Evolutionary conservation across 225 moss, liverwort and hornwort species (phyloP), one percentile per base, ranked within the genome.

Genomic region (Sphagnum contortum): DNA sequence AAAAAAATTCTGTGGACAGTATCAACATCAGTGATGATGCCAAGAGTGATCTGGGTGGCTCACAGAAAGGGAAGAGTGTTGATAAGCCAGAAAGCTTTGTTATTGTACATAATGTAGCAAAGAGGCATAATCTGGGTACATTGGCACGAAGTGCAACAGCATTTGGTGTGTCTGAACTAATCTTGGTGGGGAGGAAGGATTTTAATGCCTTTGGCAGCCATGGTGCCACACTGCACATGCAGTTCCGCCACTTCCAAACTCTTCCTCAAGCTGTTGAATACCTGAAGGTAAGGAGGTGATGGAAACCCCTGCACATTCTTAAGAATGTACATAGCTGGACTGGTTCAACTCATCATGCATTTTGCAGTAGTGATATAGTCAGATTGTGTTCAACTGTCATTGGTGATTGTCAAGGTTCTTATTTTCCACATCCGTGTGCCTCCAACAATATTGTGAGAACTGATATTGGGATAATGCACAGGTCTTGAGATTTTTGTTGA

Each of bases 201-300:
- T 98, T 89, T 50, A 98, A 98, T 76, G 91, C 98, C 46, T 98
- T 98, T 62, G 98, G 98, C 56, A 93, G 98, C 73, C 98, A 98
- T 65, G 98, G 98, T 69, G 90, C 98, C 63, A 93, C 98, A 9
- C 69, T 91, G 60, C 89, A 98, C 59, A 65, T 98, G 64, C 91
- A 93, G 62, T 98, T 93, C 69, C 93, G 98, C 49, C 98, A 98
- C 66, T 93, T 91, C 60, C 84, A 93, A 70, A 81, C 82, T 8
- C 86, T 98, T 63, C 68, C 75, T 4, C 87, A 91, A 72, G 93
- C 91, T 64, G 85, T 80, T 47, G 78, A 87, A 50, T 93, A 87
- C 65, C 71, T 98, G 66, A 93, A 98, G 93, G 98, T 91, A 63
- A 80, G 77, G 59, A 61, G 66, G 63, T 69, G 74, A 54, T 64